Evolutionary conservation across 306 rosid genomes (phyloP), one percentile per base, ranked within the genome.

Genomic region (Vigna hirtella): DNA sequence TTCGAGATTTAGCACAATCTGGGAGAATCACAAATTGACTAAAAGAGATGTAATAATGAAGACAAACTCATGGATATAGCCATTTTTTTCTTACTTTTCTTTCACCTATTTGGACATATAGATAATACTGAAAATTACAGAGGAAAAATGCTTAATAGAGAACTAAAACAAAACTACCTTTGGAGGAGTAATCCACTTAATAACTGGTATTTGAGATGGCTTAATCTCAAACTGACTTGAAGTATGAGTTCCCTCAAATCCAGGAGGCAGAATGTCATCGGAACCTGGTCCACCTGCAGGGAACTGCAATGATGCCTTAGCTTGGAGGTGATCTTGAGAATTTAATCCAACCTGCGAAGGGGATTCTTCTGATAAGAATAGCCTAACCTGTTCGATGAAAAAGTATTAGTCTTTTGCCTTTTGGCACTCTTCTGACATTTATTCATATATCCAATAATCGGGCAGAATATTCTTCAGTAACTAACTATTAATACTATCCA

Each of bases 251-350:
- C 92, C 97, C 84, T 95, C 98, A 76, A 95, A 95, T 36, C 98
- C 97, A 76, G 96, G 98, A 78, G 99, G 99, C 64, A 91, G 84
- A 83, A 53, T 77, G 81, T 88, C 97, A 34, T 89, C 97, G 18
- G 90, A 85, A 70, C 93, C 89, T 55, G 85, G 78, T 40, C 90
- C 96, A 16, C 88, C 85, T 34, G 94, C 83, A 83, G 85, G 96
- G 79, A 82, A 82, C 36, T 47, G 57, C 86, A 88, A 87, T 6
- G 93, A 87, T 57, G 87, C 30, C 86, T 93, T 93, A 40, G 92
- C 92, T 82, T 93, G 98, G 78, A 93, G 98, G 84, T 93, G 95
- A 81, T 93, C 97, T 82, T 93, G 98, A 88, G 92, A 84, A 18
- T 87, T 89, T 72, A 87, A 82, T 64, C 98, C 93, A 82, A 88